phyloP scores from a whole-genome alignment of 441 rosid species.

The Euphorbia schlechtendalii region DNA sequence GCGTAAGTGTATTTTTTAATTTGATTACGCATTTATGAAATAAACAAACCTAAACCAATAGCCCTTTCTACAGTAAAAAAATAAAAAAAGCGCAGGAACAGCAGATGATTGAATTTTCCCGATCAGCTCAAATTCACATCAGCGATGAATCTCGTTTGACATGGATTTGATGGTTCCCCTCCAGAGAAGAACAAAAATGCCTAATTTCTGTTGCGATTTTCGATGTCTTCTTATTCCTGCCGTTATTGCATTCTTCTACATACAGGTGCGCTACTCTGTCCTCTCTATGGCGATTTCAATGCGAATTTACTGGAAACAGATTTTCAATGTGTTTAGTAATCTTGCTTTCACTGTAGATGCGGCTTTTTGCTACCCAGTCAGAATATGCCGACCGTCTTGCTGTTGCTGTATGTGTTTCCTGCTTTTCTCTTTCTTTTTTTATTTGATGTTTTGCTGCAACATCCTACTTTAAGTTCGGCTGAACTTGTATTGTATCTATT shows the following conservation, averaged over 20 bases:
- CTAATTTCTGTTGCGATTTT: constrained; percentile 52
- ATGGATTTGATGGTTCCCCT: neutral
- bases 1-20: too few species aligned
- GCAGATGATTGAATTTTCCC: neutral
- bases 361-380: constrained; percentile 78
- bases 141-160: constrained; percentile 1
- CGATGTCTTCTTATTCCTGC: constrained; percentile 79
- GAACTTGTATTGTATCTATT: neutral
- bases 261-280: constrained; percentile 46
- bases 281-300: neutral
- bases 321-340: neutral
- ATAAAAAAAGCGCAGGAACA: neutral
- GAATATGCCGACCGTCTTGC: constrained; percentile 79
- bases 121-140: neutral
- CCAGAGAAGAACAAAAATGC: neutral
- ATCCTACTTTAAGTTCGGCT: neutral
- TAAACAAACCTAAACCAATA: too few species aligned
- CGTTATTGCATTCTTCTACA: constrained; percentile 61
- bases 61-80: too few species aligned
- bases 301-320: neutral
- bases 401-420: constrained; percentile 45
- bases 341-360: constrained; percentile 42
- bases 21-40: too few species aligned
- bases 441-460: neutral
- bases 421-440: neutral